phyloP scores from a whole-genome alignment of 1,284 basidiomycete species.

The Amylostereum chailletii region DNA sequence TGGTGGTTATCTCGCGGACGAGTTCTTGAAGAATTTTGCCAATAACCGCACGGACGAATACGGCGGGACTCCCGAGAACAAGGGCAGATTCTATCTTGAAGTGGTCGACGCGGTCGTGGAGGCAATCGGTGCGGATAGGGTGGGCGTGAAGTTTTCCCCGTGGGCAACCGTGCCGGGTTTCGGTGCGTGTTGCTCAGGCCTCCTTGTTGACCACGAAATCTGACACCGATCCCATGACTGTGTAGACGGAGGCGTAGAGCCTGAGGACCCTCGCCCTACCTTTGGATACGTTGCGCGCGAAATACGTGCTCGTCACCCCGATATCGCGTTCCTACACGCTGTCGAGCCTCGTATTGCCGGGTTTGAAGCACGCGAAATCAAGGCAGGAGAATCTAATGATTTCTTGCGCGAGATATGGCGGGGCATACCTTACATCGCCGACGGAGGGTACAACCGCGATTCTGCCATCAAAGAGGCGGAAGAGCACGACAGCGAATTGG shows the following conservation, averaged over 20 bases:
- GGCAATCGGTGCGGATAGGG: constrained; percentile 17
- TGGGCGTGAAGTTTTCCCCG: constrained; percentile 40
- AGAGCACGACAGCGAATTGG: not conserved
- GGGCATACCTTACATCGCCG: constrained; percentile 33
- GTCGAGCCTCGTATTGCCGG: constrained; percentile 21
- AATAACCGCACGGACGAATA: constrained; percentile 41
- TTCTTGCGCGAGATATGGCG: constrained; percentile 27
- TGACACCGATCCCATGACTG: too few species aligned
- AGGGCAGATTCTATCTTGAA: constrained; percentile 30
- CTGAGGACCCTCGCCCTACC: constrained; percentile 27
- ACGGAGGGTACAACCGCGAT: constrained; percentile 34
- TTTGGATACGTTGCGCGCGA: constrained; percentile 23
- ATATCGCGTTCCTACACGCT: constrained; percentile 34
- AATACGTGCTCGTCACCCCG: constrained; percentile 20
- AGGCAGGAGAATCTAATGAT: constrained; percentile 24
- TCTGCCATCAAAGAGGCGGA: constrained; percentile 13
- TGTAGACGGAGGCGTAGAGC: not conserved
- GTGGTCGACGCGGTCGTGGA: constrained; percentile 21
- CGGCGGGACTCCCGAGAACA: constrained; percentile 36
- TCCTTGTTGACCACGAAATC: too few species aligned
- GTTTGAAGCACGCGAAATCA: not conserved
- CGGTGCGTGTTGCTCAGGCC: too few species aligned
- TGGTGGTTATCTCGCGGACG: constrained; percentile 16
- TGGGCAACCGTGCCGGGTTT: constrained; percentile 20
- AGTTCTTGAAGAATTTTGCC: constrained; percentile 16